Evolutionary conservation across 2,329 filamentous ascomycete species (phyloP).

Genomic region (Hymenotorrendiella dingleyae): DNA sequence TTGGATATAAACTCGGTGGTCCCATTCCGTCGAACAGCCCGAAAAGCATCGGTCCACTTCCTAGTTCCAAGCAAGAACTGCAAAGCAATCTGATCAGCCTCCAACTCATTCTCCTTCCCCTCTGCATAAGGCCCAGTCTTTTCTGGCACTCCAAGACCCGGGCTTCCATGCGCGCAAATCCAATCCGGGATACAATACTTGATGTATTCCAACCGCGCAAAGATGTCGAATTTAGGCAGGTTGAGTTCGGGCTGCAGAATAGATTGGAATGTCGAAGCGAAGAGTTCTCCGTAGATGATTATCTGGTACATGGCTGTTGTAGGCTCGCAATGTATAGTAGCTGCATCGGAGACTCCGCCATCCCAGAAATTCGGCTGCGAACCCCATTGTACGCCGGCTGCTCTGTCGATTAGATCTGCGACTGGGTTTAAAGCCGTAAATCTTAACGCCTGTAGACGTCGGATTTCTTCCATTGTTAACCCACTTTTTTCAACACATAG

Average conservation of each 20-base stretch:
- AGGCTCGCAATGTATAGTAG: conserved; percentile 2
- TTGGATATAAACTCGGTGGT: background rate
- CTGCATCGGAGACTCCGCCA: conserved; percentile 2
- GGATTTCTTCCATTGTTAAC: conserved; percentile 31
- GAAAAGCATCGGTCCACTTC: conserved; percentile 1
- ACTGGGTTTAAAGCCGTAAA: conserved; percentile 3
- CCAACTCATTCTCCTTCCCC: background rate
- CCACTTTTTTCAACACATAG: conserved; percentile 27
- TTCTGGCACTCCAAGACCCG: background rate
- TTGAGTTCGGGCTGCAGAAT: background rate
- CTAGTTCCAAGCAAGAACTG: background rate
- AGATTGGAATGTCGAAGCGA: background rate
- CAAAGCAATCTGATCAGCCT: conserved; percentile 5
- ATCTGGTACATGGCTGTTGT: conserved; percentile 1
- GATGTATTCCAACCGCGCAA: conserved; percentile 1
- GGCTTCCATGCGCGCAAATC: background rate
- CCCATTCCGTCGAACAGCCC: background rate
- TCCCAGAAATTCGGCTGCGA: conserved; percentile 4
- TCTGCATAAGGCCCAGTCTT: background rate
- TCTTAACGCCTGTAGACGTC: conserved; percentile 10
- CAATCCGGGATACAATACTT: conserved; percentile 5
- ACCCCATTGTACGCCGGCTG: conserved; percentile 3
- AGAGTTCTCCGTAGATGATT: conserved; percentile 3
- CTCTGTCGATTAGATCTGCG: conserved; percentile 3
- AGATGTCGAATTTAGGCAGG: background rate